Conservation (phyloP, 495 filamentous ascomycete species). For the Talaromyces wortmannii region DNA sequence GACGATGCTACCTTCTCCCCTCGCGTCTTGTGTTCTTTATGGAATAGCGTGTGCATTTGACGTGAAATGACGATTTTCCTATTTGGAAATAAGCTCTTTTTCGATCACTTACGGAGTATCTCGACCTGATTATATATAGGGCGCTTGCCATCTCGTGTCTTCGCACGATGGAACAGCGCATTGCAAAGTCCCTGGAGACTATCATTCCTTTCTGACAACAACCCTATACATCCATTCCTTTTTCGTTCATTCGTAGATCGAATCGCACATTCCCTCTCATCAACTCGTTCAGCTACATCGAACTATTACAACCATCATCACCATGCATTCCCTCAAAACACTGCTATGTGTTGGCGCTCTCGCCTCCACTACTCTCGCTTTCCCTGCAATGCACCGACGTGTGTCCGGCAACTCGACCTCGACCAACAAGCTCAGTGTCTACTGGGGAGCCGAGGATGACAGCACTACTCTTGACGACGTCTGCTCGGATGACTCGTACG, state of each 20-base stretch:
- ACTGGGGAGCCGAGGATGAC: slow-evolving; percentile 4
- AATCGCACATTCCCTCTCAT: not conserved
- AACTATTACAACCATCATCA: not conserved
- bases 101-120: too few relatives aligned
- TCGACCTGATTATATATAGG: too few relatives aligned
- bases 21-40: too few relatives aligned
- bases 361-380: not conserved
- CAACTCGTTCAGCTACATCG: not conserved
- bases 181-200: not conserved
- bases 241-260: not conserved
- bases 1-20: too few relatives aligned
- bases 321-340: not conserved
- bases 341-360: not conserved
- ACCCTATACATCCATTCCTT: not conserved
- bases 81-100: too few relatives aligned
- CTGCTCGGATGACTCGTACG: slow-evolving; percentile 50
- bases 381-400: not conserved
- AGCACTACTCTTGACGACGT: slow-evolving; percentile 36
- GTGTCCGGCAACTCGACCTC: not conserved
- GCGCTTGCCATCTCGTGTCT: too few relatives aligned
- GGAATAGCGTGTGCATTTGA: too few relatives aligned
- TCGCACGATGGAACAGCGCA: too few relatives aligned
- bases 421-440: not conserved
- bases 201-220: not conserved
- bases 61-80: too few relatives aligned